Evolutionary conservation across 257 asterid genomes (phyloP).

Genomic region (Salvia miltiorrhiza): DNA sequence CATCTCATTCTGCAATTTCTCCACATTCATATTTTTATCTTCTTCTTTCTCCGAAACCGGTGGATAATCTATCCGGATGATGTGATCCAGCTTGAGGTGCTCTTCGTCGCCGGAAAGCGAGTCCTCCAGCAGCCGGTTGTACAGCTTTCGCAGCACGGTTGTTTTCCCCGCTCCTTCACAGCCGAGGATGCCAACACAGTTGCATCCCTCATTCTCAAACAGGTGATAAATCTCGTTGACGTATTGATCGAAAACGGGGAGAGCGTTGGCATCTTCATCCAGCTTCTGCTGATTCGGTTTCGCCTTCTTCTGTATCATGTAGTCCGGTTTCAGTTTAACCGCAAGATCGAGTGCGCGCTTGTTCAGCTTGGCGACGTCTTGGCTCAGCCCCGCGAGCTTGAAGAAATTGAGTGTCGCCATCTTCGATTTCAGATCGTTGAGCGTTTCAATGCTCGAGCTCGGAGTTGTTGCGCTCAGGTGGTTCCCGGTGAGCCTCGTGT

Average conservation of each 20-base stretch:
- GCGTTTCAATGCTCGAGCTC: not conserved
- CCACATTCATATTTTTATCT: not conserved
- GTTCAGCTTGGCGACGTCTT: not conserved
- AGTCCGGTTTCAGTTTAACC: not conserved
- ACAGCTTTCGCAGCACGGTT: not conserved
- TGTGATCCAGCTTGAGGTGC: not conserved
- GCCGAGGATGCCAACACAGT: constrained; percentile 1
- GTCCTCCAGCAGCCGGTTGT: not conserved
- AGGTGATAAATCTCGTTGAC: not conserved
- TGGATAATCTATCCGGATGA: not conserved
- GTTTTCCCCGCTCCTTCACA: constrained; percentile 12
- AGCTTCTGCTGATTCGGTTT: not conserved
- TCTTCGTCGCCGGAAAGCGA: no score
- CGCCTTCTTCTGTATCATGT: not conserved
- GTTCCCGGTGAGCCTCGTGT: not conserved
- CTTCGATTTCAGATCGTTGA: not conserved
- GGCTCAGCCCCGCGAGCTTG: constrained; percentile 4
- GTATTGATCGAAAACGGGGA: not conserved
- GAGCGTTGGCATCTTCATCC: not conserved
- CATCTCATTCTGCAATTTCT: constrained; percentile 7
- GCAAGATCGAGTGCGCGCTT: not conserved
- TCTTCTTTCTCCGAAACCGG: not conserved
- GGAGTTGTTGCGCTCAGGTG: not conserved
- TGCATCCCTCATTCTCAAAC: not conserved
- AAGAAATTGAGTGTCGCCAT: not conserved